These are phyloP conservation scores for Capsicum pubescens DNA, from an alignment of 257 asterid genomes.

Conservation along the genomic window DNA sequence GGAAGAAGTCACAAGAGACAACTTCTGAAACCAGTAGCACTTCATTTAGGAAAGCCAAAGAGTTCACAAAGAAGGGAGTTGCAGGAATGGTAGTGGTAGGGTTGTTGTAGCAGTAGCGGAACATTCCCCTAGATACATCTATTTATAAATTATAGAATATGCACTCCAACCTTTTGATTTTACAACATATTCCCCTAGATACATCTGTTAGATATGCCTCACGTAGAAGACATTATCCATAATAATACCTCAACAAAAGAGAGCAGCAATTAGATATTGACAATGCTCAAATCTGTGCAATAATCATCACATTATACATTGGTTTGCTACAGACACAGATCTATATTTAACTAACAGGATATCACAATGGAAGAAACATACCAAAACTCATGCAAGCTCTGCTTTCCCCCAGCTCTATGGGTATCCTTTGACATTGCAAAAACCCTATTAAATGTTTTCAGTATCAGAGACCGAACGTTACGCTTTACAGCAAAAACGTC, in stretches of 20 bases:
- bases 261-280: not conserved
- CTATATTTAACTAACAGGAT: not conserved
- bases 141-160: not conserved
- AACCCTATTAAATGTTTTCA: conserved; percentile 21
- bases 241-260: not conserved
- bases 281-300: not conserved
- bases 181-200: conserved; percentile 10
- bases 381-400: conserved; percentile 35
- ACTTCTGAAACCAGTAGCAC: not conserved
- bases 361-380: not conserved
- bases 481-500: not conserved
- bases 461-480: not conserved
- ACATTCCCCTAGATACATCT: not conserved
- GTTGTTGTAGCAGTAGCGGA: not conserved
- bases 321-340: not conserved
- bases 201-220: not conserved
- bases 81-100: conserved; percentile 1
- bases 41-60: not conserved
- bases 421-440: conserved; percentile 28
- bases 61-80: not conserved
- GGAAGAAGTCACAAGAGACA: not conserved
- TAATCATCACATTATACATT: not conserved
- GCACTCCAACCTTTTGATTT: conserved; percentile 19
- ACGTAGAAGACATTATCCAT: conserved; percentile 8
- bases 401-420: conserved; percentile 29